Base-by-base conservation (phyloP, 1,284 basidiomycete species). In the Ganoderma lingzhi region DNA sequence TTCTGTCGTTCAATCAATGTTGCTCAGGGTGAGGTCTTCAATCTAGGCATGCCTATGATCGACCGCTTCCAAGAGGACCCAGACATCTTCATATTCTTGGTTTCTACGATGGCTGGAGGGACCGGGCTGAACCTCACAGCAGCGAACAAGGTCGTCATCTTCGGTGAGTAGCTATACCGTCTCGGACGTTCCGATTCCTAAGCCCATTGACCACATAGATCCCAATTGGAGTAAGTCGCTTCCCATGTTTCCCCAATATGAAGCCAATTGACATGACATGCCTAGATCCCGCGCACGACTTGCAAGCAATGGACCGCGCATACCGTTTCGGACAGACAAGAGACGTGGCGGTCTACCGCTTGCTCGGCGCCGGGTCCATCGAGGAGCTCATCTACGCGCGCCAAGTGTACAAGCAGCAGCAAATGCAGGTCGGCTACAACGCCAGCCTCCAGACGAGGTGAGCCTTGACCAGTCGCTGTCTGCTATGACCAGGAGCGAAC, bases 391-490 rank as follows among this genome's bases (percentile, higher is more conserved):
- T 96, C 41, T 95, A 95, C 74, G 92, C 92, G 0, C 88, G 94
- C 5, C 95, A 96, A 79, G 86, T 96, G 10, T 96, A 96, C 80
- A 96, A 96, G 79, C 94, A 95, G 75, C 95, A 96, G 76, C 93
- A 94, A 76, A 95, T 95, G 92, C 88, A 89, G 17, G 95, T 95
- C 62, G 95, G 90, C 0, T 96, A 96, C 76, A 88, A 92, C 73
- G 93, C 92, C 0, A 94, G 92, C 73, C 82, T 93, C 4, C 93
- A 94, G 76, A 94, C 92, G 0, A 87, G 93, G 90, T 89, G 74
- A 39, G 76, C 37, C 37, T 9, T 9, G 68, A 9, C 35, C 3
- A n/a, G 44, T 23, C 39, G 6, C 9, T 23, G 3, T 6, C 3
- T 2, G 3, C 8, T 6, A n/a, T 32, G 19, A 2, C 42, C 9